Evolutionary conservation across 768 basidiomycete species (phyloP), one percentile per base, ranked within the genome.

Genomic region (Mycena filopes): DNA sequence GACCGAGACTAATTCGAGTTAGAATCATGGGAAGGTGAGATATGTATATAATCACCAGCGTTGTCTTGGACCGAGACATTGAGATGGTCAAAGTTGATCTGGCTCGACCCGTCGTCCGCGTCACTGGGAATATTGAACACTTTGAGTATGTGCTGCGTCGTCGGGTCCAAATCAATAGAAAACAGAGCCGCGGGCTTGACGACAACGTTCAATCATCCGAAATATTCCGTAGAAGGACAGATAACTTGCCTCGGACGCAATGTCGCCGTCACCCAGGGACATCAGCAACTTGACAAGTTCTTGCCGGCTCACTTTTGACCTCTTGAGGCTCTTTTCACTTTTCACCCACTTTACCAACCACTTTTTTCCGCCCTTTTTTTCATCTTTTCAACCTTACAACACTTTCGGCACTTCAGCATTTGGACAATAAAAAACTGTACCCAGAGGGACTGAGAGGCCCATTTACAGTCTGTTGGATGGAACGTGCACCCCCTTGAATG

Each of bases 71-170:
- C 55, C 16, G 57, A 53, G 23, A 76, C 69, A 12, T 65, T 55
- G 20, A 76, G 55, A 40, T 70, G 70, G 38, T 72, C 67, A 33
- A 78, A 74, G 4, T 69, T 76, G 50, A 77, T 64, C 48, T 73
- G 57, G 31, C 74, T 73, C 16, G 61, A 48, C 26, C 59, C 47
- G 26, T 67, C 61, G 57, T 68, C 70, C 12, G 50, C 29, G 45
- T 43, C 45, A 60, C 70, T 73, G 31, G 58, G 60, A 28, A 76
- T 58, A 45, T 78, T 77, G 53, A 72, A 58, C 2, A 78, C 73
- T 13, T 46, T 56, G 40, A 78, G 67, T 20, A 59, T 55, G 56
- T 77, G 77, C 40, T 67, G 46, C 1, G 31, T 54, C 2, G 63
- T 63, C 1, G 75, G 73, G 53, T 78, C 76, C 23, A 79, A 40